Evolutionary conservation across 176 grass and related monocot genomes (phyloP).

Genomic region (Carex scoparia): DNA sequence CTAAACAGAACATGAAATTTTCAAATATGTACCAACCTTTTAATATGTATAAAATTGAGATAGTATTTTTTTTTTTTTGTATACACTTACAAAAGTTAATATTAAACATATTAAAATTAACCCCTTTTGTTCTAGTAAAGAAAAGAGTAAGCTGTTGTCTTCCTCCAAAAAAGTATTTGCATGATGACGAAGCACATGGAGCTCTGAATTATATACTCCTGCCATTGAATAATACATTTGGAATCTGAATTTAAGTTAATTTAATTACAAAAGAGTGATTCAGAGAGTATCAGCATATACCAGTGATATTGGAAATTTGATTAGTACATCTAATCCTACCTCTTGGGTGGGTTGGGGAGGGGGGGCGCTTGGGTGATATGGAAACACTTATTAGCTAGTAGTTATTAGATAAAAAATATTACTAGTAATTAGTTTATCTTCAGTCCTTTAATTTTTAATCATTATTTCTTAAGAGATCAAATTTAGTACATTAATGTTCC

Average conservation of each 20-base stretch:
- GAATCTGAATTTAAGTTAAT: neutral
- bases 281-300: neutral
- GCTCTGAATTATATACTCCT: neutral
- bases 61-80: no score
- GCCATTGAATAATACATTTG: neutral
- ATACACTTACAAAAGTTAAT: neutral
- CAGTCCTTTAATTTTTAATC: neutral
- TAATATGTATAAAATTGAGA: neutral
- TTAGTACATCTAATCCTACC: neutral
- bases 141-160: neutral
- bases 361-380: no score
- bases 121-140: neutral
- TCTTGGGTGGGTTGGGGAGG: no score
- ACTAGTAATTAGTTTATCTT: neutral
- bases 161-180: neutral
- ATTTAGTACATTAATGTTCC: neutral
- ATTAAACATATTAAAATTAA: neutral
- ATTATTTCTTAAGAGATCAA: neutral
- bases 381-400: no score
- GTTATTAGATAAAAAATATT: neutral
- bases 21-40: neutral
- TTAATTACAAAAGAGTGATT: neutral
- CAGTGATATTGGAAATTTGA: neutral
- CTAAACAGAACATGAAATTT: neutral
- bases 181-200: neutral